These are phyloP conservation scores for Podila horticola DNA, from an alignment of 192 early-diverging fungal species.

Conservation along the genomic window DNA sequence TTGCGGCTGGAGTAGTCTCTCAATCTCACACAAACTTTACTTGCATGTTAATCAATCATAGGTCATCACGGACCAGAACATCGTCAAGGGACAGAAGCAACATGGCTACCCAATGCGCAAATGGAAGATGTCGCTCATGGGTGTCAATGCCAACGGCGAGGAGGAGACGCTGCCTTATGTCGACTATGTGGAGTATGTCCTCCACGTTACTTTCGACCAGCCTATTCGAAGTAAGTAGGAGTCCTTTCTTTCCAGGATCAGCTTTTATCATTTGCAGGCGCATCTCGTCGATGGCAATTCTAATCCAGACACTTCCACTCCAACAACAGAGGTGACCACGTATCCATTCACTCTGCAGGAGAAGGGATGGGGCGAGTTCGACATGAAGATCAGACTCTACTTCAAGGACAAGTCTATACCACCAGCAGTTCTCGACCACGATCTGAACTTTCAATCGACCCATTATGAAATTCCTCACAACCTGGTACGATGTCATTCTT, in stretches of 20 bases:
- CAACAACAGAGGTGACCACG: slow-evolving; percentile 51
- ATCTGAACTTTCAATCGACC: slow-evolving; percentile 61
- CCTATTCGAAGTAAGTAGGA: slow-evolving; percentile 50
- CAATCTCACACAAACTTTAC: too few species aligned
- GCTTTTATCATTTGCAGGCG: background rate
- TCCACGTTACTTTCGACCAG: slow-evolving; percentile 61
- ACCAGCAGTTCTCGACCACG: slow-evolving; percentile 56
- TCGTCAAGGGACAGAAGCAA: slow-evolving; percentile 46
- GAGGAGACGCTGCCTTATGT: slow-evolving; percentile 49
- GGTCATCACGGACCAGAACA: slow-evolving; percentile 41
- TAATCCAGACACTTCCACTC: background rate
- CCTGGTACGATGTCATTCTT: slow-evolving; percentile 30
- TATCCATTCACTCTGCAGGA: slow-evolving; percentile 62
- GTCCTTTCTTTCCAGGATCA: background rate
- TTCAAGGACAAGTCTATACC: slow-evolving; percentile 54
- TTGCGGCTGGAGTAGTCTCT: background rate
- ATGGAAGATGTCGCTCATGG: slow-evolving; percentile 58
- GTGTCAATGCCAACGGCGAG: slow-evolving; percentile 51
- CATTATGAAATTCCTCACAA: slow-evolving; percentile 57
- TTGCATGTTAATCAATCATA: background rate
- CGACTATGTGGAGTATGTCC: slow-evolving; percentile 57
- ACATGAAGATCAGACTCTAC: slow-evolving; percentile 62
- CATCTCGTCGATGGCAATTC: background rate
- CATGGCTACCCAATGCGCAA: slow-evolving; percentile 54
- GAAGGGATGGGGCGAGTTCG: slow-evolving; percentile 72